phyloP scores from a whole-genome alignment of 345 rosid genomes.

The Clausena lansium region DNA sequence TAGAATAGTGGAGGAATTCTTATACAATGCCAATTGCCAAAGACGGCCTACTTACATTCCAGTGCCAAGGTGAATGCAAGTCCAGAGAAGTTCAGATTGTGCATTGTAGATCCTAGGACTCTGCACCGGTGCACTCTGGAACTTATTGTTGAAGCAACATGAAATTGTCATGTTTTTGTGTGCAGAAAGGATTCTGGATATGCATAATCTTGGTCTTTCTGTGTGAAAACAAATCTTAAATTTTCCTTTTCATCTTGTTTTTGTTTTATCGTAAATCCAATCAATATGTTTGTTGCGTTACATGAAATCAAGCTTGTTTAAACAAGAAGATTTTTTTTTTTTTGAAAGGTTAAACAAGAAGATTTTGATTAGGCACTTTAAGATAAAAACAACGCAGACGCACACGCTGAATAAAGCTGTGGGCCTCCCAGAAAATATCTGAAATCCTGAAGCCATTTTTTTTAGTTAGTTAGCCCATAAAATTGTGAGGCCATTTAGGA shows the following conservation, averaged over 20 bases:
- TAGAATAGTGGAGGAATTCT: not conserved
- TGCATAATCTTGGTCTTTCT: not conserved
- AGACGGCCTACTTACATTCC: conserved; percentile 5
- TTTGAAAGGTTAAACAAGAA: not conserved
- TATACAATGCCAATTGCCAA: not conserved
- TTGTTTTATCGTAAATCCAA: not conserved
- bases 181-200: not conserved
- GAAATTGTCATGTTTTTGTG: not conserved
- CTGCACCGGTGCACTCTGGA: not conserved
- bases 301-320: not conserved
- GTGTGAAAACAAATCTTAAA: not conserved
- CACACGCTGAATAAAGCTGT: too few species aligned
- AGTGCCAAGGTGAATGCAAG: conserved; percentile 9
- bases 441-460: not conserved
- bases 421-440: not conserved
- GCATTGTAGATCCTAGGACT: not conserved
- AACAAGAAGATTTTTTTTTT: not conserved
- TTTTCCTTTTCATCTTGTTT: too few species aligned
- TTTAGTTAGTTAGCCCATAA: not conserved
- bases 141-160: not conserved
- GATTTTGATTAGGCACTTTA: too few species aligned
- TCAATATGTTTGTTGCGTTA: not conserved
- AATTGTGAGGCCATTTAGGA: conserved; percentile 10
- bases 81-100: not conserved
- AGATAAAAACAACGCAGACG: not conserved